A percentile compares a stretch with the other conserved stretches of the same genome.
These are phyloP conservation scores for Diaporthe vaccinii DNA, from an alignment of 2,329 filamentous ascomycete genomes.

Conservation along the genomic window DNA sequence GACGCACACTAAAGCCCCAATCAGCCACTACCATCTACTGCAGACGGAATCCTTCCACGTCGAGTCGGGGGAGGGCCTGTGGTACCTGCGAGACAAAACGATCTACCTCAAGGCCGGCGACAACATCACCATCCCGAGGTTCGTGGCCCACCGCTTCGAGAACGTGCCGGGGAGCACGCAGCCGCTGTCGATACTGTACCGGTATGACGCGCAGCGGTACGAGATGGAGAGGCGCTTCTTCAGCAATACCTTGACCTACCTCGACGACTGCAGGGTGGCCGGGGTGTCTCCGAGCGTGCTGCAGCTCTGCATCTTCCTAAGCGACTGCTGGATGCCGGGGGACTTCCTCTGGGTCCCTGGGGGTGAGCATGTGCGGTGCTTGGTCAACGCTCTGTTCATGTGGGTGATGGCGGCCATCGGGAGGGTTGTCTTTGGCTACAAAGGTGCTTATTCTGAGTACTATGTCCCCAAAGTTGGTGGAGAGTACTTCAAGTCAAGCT, in stretches of 20 bases:
- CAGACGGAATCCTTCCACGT: slow-evolving; percentile 20
- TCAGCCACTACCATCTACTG: slow-evolving; percentile 2
- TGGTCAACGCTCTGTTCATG: not conserved
- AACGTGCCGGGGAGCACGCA: slow-evolving; percentile 20
- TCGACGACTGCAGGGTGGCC: slow-evolving; percentile 9
- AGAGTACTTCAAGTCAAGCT: not conserved
- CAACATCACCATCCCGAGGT: slow-evolving; percentile 18
- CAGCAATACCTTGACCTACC: slow-evolving; percentile 23
- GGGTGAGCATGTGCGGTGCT: not conserved
- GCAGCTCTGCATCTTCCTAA: slow-evolving; percentile 12
- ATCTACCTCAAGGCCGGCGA: slow-evolving; percentile 16
- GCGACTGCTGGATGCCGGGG: slow-evolving; percentile 20
- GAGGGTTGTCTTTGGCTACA: not conserved
- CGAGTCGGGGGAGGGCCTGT: slow-evolving; percentile 14
- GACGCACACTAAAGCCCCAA: not conserved
- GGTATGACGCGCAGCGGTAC: slow-evolving; percentile 18
- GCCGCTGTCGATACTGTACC: slow-evolving; percentile 15
- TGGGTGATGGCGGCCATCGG: not conserved
- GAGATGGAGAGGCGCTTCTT: slow-evolving; percentile 27
- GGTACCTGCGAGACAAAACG: slow-evolving; percentile 7
- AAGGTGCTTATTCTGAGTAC: slow-evolving; percentile 4
- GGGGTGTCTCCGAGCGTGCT: not conserved
- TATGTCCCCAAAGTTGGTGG: not conserved
- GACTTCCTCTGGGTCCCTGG: slow-evolving; percentile 13
- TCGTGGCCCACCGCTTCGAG: slow-evolving; percentile 3